Percentiles rank a stretch among this genome's conserved stretches.
phyloP scores from a whole-genome alignment of 805 yeast species.

The Yamadazyma ubonensis region DNA sequence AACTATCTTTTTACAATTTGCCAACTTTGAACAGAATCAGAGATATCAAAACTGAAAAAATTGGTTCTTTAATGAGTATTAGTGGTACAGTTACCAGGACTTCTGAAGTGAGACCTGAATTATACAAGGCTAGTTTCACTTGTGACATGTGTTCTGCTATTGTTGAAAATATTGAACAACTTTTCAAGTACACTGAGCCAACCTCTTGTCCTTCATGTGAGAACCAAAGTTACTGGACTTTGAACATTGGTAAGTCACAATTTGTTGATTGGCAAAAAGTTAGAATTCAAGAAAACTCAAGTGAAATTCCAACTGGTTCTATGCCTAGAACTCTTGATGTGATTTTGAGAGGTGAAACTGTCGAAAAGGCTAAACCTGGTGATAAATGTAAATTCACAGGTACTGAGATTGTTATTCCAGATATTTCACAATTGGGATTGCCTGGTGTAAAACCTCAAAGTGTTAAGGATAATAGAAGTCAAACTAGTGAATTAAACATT shows the following conservation, averaged over 20 bases:
- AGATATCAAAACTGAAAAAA: constrained; percentile 84
- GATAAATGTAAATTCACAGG: constrained; percentile 94
- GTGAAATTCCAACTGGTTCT: constrained; percentile 95
- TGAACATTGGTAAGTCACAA: constrained; percentile 78
- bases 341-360: constrained; percentile 87
- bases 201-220: constrained; percentile 88
- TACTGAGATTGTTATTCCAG: constrained; percentile 92
- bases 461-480: constrained; percentile 59
- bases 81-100: constrained; percentile 96
- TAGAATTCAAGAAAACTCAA: constrained; percentile 93
- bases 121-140: constrained; percentile 79
- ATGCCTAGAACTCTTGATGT: constrained; percentile 98
- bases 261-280: constrained; percentile 97
- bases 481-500: constrained; percentile 69
- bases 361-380: constrained; percentile 96
- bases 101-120: constrained; percentile 93
- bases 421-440: constrained; percentile 86
- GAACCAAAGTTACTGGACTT: constrained; percentile 82
- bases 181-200: constrained; percentile 92
- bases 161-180: constrained; percentile 88
- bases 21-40: constrained; percentile 83
- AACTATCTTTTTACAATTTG: constrained; percentile 82
- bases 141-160: constrained; percentile 87
- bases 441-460: constrained; percentile 94
- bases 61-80: constrained; percentile 80